A percentile compares a stretch with the other conserved stretches of the same genome.
Conservation (phyloP, 1,284 basidiomycete species). For the Sporisorium iseilematis-ciliati region DNA sequence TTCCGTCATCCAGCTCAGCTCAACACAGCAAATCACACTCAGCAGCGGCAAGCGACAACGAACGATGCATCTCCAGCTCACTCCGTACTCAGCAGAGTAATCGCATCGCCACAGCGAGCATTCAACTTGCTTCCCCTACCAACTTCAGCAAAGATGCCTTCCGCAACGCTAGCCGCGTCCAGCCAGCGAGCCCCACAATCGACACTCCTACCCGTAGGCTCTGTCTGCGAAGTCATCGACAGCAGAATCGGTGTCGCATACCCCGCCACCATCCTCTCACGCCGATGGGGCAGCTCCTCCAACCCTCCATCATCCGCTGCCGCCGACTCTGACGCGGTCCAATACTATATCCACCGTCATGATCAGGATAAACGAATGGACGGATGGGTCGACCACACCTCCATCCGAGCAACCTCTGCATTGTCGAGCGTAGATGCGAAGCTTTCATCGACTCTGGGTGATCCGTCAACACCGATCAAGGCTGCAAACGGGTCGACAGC, state of each 20-base stretch:
- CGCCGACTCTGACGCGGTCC: constrained; percentile 20
- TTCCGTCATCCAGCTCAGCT: not conserved
- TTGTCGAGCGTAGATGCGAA: not conserved
- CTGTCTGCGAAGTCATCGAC: constrained; percentile 36
- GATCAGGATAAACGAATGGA: constrained; percentile 52
- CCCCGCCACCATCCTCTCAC: constrained; percentile 27
- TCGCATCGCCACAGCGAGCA: not conserved
- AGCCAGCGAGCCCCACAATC: constrained; percentile 13
- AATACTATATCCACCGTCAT: constrained; percentile 48
- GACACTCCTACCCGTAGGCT: constrained; percentile 26
- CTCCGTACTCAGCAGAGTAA: not conserved
- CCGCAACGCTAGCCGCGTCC: constrained; percentile 9
- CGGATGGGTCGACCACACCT: constrained; percentile 39
- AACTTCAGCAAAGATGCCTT: constrained; percentile 13
- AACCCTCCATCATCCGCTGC: constrained; percentile 15
- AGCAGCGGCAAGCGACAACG: not conserved
- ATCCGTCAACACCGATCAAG: constrained; percentile 3
- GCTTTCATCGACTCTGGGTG: not conserved
- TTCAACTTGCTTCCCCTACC: no score
- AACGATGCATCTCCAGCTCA: not conserved
- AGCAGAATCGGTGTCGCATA: constrained; percentile 10
- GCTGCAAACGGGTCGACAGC: constrained; percentile 11
- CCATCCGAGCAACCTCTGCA: constrained; percentile 8
- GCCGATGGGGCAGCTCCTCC: constrained; percentile 33
- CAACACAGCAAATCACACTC: not conserved